Conservation (phyloP, 768 basidiomycete species). For the Tulasnella sp. region DNA sequence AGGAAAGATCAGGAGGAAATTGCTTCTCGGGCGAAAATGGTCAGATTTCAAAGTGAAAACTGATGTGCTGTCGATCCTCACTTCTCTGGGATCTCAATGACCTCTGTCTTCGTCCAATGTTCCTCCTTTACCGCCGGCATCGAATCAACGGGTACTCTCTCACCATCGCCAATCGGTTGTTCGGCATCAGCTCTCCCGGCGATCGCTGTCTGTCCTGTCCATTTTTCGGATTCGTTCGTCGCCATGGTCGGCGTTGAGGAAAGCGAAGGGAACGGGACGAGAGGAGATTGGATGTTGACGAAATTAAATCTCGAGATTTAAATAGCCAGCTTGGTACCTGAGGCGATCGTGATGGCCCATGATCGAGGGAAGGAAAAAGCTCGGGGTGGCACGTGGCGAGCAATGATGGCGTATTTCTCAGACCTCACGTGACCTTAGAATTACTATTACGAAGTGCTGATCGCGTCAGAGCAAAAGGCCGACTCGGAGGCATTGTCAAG, state of each 20-base stretch:
- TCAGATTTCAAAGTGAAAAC: background rate
- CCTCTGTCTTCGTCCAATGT: background rate
- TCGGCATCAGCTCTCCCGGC: background rate
- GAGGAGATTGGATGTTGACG: background rate
- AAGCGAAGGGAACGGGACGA: background rate
- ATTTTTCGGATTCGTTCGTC: background rate
- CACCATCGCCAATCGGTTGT: background rate
- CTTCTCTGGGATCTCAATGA: background rate
- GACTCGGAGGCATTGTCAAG: background rate
- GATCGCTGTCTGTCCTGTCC: background rate
- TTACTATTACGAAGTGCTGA: background rate
- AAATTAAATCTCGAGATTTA: background rate
- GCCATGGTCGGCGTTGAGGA: background rate
- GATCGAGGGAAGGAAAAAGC: background rate
- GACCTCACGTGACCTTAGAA: background rate
- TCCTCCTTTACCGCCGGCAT: background rate
- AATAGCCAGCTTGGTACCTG: background rate
- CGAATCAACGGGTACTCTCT: background rate
- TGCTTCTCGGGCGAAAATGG: conserved; percentile 4
- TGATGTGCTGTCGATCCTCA: background rate
- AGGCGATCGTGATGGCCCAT: background rate
- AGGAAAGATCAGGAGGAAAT: conserved; percentile 15
- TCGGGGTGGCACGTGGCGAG: background rate
- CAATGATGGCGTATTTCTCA: background rate
- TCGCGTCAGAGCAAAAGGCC: background rate